phyloP scores from a whole-genome alignment of 176 grass and related monocot genomes.

The Secale cereale region DNA sequence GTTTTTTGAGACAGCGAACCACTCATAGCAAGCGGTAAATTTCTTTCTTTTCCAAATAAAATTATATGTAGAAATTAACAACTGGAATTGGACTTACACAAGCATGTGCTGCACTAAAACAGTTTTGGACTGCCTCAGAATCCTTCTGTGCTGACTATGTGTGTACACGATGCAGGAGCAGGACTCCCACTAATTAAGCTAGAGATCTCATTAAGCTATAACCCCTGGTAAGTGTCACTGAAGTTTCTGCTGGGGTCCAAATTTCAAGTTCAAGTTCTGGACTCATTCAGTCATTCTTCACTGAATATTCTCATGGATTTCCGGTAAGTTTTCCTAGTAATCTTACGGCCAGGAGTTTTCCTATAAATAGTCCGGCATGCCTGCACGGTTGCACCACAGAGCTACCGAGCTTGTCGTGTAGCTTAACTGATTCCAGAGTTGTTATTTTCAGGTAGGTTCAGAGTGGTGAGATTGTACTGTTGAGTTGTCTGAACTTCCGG shows the following conservation, averaged over 20 bases:
- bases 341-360: neutral
- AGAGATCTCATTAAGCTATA: neutral
- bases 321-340: neutral
- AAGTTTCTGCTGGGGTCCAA: neutral
- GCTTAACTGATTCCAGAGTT: neutral
- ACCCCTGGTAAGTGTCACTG: neutral
- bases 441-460: neutral
- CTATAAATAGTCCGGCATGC: constrained; percentile 20
- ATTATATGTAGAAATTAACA: no score
- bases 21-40: no score
- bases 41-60: no score
- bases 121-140: neutral
- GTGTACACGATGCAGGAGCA: neutral
- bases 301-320: constrained; percentile 23
- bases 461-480: neutral
- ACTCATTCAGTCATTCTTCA: constrained; percentile 3
- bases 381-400: neutral
- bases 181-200: neutral
- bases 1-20: no score
- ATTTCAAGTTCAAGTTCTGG: constrained; percentile 2
- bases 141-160: neutral
- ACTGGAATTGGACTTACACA: no score
- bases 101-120: no score
- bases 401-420: neutral
- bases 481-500: neutral